Evolutionary conservation across 345 rosid genomes (phyloP), one percentile per base, ranked within the genome.

Genomic region (Salix udensis): DNA sequence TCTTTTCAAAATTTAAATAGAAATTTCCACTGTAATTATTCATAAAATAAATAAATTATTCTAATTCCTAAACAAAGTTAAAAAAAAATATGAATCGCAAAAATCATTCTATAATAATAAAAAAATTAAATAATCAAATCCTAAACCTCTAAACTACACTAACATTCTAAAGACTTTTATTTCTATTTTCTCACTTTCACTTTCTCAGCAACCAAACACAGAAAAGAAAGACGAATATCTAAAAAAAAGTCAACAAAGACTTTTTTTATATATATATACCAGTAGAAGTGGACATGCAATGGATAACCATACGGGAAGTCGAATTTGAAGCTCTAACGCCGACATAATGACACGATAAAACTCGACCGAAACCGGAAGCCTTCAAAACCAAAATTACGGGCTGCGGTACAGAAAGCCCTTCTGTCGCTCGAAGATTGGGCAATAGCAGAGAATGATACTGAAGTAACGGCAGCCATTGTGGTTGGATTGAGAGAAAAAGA

Each of bases 371-470:
- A 74, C 30, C 91, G 88, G 68, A 78, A n/a, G 24, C 62, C 62
- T 23, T 58, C 28, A 58, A 10, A 58, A 58, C 62, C 26, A n/a
- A 58, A 58, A 58, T n/a, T 58, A 58, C 28, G 62, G 28, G 62
- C 11, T 24, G 1, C 14, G 9, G 24, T 8, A 58, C 14, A n/a
- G 62, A 58, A 58, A 58, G 62, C 84, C 23, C 86, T 79, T 7
- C 86, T 84, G 15, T 86, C 86, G 21, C 71, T 44, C n/a, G 78
- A 66, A 13, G 91, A 77, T 65, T 86, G 91, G 60, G 84, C 82
- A 16, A 95, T 74, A 7, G 96, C 89, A 53, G 96, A 76, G 74
- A 91, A 90, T n/a, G 94, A 92, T 37, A 92, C 80, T 16, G 92
- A 90, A 82, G 90, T 42, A 19, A 40, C 50, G 24, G 70, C 70